phyloP scores from a whole-genome alignment of 2,329 filamentous ascomycete species.

The Aquanectria penicillioides region DNA sequence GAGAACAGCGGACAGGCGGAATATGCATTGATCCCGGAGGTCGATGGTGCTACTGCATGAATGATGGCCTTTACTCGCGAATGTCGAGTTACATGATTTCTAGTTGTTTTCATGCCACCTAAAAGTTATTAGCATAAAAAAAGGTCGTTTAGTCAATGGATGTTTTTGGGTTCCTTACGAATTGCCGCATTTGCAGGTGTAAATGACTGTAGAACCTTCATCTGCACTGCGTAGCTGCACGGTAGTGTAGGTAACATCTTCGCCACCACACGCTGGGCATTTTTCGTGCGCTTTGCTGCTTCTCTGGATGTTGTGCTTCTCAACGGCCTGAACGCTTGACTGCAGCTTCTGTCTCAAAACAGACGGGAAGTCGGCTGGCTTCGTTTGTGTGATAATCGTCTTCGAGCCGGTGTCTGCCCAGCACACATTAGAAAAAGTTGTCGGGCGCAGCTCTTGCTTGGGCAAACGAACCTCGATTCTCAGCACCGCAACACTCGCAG shows the following conservation, averaged over 20 bases:
- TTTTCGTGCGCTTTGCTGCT: slow-evolving; percentile 74
- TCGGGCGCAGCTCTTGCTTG: neutral
- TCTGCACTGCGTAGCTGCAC: slow-evolving; percentile 92
- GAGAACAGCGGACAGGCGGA: slow-evolving; percentile 89
- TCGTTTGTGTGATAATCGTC: slow-evolving; percentile 83
- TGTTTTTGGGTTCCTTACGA: slow-evolving; percentile 63
- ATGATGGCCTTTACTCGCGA: slow-evolving; percentile 28
- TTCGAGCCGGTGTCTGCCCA: slow-evolving; percentile 76
- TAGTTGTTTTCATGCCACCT: slow-evolving; percentile 71
- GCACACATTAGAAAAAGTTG: slow-evolving; percentile 25
- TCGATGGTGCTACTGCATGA: slow-evolving; percentile 54
- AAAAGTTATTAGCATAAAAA: slow-evolving; percentile 39
- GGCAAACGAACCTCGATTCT: slow-evolving; percentile 76
- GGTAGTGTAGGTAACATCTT: slow-evolving; percentile 85
- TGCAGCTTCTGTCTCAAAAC: slow-evolving; percentile 82
- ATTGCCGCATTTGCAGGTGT: slow-evolving; percentile 85
- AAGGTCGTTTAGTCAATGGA: slow-evolving; percentile 24
- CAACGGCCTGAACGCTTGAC: slow-evolving; percentile 86
- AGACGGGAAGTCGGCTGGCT: slow-evolving; percentile 90
- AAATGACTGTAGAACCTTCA: slow-evolving; percentile 94
- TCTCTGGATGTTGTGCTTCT: slow-evolving; percentile 79
- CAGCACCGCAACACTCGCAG: slow-evolving; percentile 87
- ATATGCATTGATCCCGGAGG: slow-evolving; percentile 88
- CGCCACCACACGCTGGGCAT: slow-evolving; percentile 83
- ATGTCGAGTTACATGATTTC: slow-evolving; percentile 27